These are phyloP conservation scores for Monilinia laxa DNA, from an alignment of 2,329 filamentous ascomycete genomes.

Conservation along the genomic window DNA sequence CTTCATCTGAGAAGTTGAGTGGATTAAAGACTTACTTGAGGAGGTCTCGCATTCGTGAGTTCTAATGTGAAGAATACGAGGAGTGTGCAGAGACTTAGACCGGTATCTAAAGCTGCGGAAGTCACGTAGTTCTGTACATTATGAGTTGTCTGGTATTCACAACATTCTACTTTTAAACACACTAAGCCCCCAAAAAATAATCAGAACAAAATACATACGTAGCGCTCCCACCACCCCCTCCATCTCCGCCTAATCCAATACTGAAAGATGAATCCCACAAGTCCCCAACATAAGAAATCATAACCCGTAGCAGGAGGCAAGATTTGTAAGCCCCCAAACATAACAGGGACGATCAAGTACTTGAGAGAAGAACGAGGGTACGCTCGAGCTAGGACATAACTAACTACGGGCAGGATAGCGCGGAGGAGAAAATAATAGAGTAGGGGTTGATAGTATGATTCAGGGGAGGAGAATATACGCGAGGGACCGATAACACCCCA, in stretches of 20 bases:
- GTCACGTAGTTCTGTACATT: constrained; percentile 47
- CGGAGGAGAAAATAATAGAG: constrained; percentile 54
- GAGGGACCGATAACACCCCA: constrained; percentile 50
- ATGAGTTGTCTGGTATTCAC: not conserved
- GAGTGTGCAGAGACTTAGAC: constrained; percentile 64
- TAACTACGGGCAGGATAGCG: constrained; percentile 56
- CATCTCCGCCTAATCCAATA: constrained; percentile 44
- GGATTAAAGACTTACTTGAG: not conserved
- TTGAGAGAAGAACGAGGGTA: constrained; percentile 62
- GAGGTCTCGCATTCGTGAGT: constrained; percentile 8
- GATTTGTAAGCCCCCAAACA: constrained; percentile 63
- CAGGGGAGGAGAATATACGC: constrained; percentile 52
- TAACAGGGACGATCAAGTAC: constrained; percentile 66
- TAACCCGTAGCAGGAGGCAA: constrained; percentile 69
- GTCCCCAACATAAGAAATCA: constrained; percentile 37
- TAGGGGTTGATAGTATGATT: constrained; percentile 50
- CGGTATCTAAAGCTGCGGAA: constrained; percentile 68
- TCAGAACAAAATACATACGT: constrained; percentile 37
- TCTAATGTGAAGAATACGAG: constrained; percentile 52
- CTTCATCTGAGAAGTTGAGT: too few species aligned
- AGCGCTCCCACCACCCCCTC: constrained; percentile 71
- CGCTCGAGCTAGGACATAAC: constrained; percentile 54
- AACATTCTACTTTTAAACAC: not conserved
- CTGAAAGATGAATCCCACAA: constrained; percentile 64
- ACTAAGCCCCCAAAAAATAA: not conserved